These are phyloP conservation scores for Bacterosira constricta DNA, from an alignment of 108 stramenopile species.

Conservation along the genomic window DNA sequence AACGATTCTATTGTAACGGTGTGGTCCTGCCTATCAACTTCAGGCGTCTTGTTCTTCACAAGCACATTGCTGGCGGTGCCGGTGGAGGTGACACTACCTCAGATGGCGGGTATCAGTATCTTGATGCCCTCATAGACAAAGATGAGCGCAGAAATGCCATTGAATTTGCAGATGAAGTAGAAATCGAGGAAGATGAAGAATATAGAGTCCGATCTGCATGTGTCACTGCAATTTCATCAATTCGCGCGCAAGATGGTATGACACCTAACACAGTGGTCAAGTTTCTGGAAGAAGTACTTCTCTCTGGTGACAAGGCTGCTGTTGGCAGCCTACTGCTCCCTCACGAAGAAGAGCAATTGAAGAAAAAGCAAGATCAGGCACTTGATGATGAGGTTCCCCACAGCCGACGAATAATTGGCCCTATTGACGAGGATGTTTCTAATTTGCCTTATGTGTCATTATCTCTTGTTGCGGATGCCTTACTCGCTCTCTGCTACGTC, in stretches of 20 bases:
- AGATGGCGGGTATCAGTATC: constrained; percentile 72
- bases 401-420: constrained; percentile 43
- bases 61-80: constrained; percentile 63
- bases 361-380: constrained; percentile 47
- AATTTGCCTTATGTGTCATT: constrained; percentile 67
- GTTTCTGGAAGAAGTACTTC: constrained; percentile 75
- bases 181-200: constrained; percentile 89
- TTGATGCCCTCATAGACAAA: constrained; percentile 68
- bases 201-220: constrained; percentile 79
- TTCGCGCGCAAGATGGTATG: constrained; percentile 85
- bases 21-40: constrained; percentile 77
- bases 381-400: constrained; percentile 36
- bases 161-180: constrained; percentile 79
- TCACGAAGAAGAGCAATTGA: constrained; percentile 66
- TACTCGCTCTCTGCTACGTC: constrained; percentile 78
- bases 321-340: constrained; percentile 64
- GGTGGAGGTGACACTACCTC: constrained; percentile 45
- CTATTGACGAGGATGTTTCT: constrained; percentile 50
- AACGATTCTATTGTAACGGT: constrained; percentile 73
- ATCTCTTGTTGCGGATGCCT: constrained; percentile 76
- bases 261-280: constrained; percentile 67
- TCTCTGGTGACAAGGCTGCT: constrained; percentile 70
- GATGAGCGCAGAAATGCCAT: constrained; percentile 63
- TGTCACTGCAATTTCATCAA: constrained; percentile 77
- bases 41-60: constrained; percentile 71